phyloP scores from a whole-genome alignment of 2,329 filamentous ascomycete species.

The Trichophyton rubrum region DNA sequence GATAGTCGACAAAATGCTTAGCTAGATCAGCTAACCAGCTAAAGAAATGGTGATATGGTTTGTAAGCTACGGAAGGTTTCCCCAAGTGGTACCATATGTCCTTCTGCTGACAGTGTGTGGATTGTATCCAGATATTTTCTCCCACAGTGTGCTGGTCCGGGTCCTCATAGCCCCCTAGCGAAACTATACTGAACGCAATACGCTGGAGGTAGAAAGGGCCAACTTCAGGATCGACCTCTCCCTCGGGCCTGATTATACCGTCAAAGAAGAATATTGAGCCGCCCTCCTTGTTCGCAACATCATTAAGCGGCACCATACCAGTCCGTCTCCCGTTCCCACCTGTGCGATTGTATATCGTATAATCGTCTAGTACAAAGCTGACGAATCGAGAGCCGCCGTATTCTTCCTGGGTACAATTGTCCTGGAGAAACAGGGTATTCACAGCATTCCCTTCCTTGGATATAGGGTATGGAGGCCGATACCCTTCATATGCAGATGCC shows the following conservation, averaged over 20 bases:
- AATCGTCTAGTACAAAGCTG: conserved; percentile 46
- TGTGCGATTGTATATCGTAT: conserved; percentile 43
- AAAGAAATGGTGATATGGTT: conserved; percentile 50
- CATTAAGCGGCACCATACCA: conserved; percentile 46
- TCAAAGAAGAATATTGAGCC: conserved; percentile 44
- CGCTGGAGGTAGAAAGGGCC: conserved; percentile 39
- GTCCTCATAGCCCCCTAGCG: conserved; percentile 54
- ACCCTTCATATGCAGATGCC: conserved; percentile 18
- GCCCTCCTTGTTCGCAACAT: conserved; percentile 33
- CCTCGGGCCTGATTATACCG: conserved; percentile 39
- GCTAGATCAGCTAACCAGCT: conserved; percentile 58
- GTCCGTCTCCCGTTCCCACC: conserved; percentile 22
- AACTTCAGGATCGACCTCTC: conserved; percentile 21
- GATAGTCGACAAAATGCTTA: conserved; percentile 61
- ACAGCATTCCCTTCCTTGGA: conserved; percentile 25
- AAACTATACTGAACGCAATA: conserved; percentile 46
- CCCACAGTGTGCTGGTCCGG: conserved; percentile 35
- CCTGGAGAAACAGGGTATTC: conserved; percentile 15
- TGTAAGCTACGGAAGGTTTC: conserved; percentile 48
- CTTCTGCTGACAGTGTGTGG: conserved; percentile 24
- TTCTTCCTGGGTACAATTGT: conserved; percentile 10
- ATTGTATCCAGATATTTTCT: conserved; percentile 53
- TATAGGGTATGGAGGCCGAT: conserved; percentile 12
- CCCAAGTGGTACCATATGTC: conserved; percentile 52
- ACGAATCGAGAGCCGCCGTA: conserved; percentile 15